Percentiles rank a stretch among this genome's conserved stretches.
Conservation (phyloP, 139 green algal species). For the Chlamydomonas incerta region DNA sequence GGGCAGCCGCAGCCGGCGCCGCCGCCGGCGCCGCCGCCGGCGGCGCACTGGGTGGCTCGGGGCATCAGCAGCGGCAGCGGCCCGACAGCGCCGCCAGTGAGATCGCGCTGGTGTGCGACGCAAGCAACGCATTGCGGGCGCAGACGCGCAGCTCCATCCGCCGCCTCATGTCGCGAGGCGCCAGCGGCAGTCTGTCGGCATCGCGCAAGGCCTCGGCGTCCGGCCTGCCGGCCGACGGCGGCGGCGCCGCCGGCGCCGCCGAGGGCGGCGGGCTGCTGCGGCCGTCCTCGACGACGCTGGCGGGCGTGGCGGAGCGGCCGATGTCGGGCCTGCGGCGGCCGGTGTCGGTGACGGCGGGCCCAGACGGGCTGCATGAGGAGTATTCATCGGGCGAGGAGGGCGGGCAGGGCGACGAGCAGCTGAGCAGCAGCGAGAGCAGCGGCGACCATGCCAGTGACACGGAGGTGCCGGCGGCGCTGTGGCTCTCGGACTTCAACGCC, state of each 20-base stretch:
- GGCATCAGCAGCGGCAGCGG: not conserved
- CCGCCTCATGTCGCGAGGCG: not conserved
- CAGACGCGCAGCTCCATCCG: not conserved
- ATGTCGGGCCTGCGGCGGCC: not conserved
- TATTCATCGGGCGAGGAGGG: not conserved
- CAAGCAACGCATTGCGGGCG: not conserved
- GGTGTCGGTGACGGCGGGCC: not conserved
- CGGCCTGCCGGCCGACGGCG: not conserved
- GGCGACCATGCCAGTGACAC: conserved; percentile 43
- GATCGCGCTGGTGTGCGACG: conserved; percentile 28
- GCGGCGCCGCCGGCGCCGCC: not conserved
- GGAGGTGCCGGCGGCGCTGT: conserved; percentile 50
- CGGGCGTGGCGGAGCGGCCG: not conserved
- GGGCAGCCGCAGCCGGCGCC: not conserved
- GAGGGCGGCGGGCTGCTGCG: not conserved
- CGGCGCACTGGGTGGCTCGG: not conserved
- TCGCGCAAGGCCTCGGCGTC: not conserved
- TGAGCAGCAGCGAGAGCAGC: not conserved
- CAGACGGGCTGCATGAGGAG: not conserved
- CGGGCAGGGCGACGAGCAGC: not conserved
- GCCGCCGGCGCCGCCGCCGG: not conserved
- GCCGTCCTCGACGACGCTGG: not conserved
- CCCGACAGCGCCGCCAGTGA: conserved; percentile 24
- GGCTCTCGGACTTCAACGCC: conserved; percentile 50
- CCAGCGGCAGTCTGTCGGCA: not conserved